Conservation (phyloP, 2,329 filamentous ascomycete species). For the Ophiocordyceps sinensis region DNA sequence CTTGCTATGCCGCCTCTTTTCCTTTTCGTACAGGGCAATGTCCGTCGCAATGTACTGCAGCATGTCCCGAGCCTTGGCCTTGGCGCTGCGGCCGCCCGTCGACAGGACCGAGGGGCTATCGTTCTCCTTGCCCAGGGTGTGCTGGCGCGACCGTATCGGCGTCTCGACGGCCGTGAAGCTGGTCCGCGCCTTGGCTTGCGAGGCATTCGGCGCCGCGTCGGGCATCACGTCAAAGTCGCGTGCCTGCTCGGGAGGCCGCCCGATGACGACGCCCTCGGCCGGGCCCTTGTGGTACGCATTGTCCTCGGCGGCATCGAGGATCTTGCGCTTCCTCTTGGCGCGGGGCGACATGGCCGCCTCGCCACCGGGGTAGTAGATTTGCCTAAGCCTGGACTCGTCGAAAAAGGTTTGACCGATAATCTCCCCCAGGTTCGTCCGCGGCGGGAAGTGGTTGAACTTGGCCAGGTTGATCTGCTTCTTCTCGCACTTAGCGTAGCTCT, state of each 20-base stretch:
- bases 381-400: slow-evolving; percentile 45
- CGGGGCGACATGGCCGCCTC: slow-evolving; percentile 27
- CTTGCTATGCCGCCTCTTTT: slow-evolving; percentile 59
- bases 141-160: slow-evolving; percentile 26
- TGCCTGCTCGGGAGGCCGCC: slow-evolving; percentile 19
- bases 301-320: slow-evolving; percentile 33
- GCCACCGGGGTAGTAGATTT: slow-evolving; percentile 55
- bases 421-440: slow-evolving; percentile 80
- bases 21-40: slow-evolving; percentile 82
- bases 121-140: slow-evolving; percentile 63
- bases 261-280: slow-evolving; percentile 31
- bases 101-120: slow-evolving; percentile 56
- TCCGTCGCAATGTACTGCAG: slow-evolving; percentile 69
- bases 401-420: slow-evolving; percentile 82
- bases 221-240: slow-evolving; percentile 29
- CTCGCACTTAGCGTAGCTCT: slow-evolving; percentile 85
- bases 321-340: slow-evolving; percentile 34
- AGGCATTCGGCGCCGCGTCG: slow-evolving; percentile 6
- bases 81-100: slow-evolving; percentile 72
- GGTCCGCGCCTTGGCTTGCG: neutral
- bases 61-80: slow-evolving; percentile 64
- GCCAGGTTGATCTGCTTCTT: slow-evolving; percentile 56
- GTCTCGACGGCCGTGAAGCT: slow-evolving; percentile 16
- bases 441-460: slow-evolving; percentile 76
- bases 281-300: slow-evolving; percentile 33